Evolutionary conservation across 2,329 filamentous ascomycete genomes (phyloP).

Genomic region (Colletotrichum magnum): DNA sequence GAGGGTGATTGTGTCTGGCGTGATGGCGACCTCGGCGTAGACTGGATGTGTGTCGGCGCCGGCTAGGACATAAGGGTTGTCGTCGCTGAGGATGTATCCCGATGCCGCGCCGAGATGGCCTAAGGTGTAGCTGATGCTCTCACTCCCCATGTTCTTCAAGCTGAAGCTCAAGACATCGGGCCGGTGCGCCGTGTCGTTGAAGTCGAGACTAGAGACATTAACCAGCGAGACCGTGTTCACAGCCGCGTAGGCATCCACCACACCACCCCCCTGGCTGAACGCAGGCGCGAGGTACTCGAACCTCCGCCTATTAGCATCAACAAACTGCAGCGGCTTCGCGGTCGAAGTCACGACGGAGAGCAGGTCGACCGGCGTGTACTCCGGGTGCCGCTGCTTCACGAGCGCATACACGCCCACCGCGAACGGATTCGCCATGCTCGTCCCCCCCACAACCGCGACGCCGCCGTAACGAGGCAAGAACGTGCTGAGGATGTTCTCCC

Average conservation of each 20-base stretch:
- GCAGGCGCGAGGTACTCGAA: background rate
- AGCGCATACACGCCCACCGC: conserved; percentile 39
- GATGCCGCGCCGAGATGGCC: background rate
- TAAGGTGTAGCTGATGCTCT: background rate
- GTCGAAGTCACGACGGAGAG: background rate
- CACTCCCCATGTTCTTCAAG: background rate
- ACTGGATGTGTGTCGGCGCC: background rate
- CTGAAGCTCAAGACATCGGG: background rate
- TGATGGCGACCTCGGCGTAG: background rate
- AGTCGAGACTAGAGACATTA: conserved; percentile 5
- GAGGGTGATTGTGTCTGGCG: background rate
- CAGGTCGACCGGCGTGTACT: background rate
- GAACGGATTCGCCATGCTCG: conserved; percentile 41
- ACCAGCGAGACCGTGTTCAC: background rate
- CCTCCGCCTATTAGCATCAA: background rate
- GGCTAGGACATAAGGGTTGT: background rate
- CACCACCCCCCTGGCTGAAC: background rate
- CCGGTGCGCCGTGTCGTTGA: background rate
- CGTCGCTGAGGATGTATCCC: background rate
- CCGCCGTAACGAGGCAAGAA: conserved; percentile 24
- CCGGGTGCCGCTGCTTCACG: conserved; percentile 9
- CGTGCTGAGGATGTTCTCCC: conserved; percentile 43
- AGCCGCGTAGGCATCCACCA: conserved; percentile 2
- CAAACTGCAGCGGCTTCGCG: background rate
- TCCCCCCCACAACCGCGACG: conserved; percentile 38